These are phyloP conservation scores for Alternaria sp. DNA, from an alignment of 2,329 filamentous ascomycete species.

Conservation along the genomic window DNA sequence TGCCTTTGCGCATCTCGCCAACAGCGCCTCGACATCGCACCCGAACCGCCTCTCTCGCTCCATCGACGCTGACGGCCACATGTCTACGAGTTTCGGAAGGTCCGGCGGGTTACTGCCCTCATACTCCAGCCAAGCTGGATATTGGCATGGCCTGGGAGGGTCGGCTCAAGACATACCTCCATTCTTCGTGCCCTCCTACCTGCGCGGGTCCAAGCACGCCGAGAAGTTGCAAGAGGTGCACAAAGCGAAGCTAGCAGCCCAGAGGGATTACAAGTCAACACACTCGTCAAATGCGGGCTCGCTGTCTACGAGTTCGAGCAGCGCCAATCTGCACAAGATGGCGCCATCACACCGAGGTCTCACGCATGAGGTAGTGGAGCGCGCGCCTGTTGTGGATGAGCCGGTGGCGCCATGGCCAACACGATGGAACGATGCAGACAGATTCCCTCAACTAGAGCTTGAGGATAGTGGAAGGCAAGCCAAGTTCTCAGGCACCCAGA, in stretches of 20 bases:
- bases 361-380: constrained; percentile 85
- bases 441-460: constrained; percentile 76
- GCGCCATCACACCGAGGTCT: constrained; percentile 76
- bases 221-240: constrained; percentile 77
- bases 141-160: constrained; percentile 40
- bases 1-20: constrained; percentile 66
- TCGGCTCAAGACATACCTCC: constrained; percentile 47
- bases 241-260: constrained; percentile 64
- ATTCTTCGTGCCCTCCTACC: constrained; percentile 87
- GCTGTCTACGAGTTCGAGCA: constrained; percentile 66
- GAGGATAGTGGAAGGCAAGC: constrained; percentile 77
- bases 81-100: constrained; percentile 54
- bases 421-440: constrained; percentile 83
- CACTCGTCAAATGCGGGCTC: constrained; percentile 58
- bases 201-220: constrained; percentile 80
- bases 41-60: constrained; percentile 49
- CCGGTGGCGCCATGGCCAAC: constrained; percentile 77
- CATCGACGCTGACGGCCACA: constrained; percentile 61
- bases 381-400: constrained; percentile 67
- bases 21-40: constrained; percentile 51
- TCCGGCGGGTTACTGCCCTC: constrained; percentile 53
- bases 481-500: constrained; percentile 63
- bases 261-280: constrained; percentile 54
- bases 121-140: constrained; percentile 59
- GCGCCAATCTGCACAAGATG: constrained; percentile 68